Conservation (phyloP, 176 grass and related monocot species). For the Cymbopogon citratus region DNA sequence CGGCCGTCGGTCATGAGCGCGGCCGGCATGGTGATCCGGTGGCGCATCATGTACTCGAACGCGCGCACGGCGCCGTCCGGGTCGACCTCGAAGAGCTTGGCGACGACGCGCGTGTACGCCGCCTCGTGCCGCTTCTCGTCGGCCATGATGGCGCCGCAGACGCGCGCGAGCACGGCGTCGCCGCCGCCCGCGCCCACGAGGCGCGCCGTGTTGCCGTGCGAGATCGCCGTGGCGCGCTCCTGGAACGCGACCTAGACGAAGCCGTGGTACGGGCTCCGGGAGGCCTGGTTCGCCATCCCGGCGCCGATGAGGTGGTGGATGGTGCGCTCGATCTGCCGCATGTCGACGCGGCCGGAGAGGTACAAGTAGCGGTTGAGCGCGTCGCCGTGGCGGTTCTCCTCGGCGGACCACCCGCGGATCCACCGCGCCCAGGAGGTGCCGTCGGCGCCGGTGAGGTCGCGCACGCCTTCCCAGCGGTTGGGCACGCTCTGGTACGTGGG, state of each 20-base stretch:
- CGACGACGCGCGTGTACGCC: constrained; percentile 54
- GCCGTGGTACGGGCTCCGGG: constrained; percentile 49
- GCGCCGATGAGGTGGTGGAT: constrained; percentile 50
- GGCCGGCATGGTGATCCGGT: neutral
- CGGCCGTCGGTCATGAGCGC: neutral
- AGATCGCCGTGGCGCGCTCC: constrained; percentile 71
- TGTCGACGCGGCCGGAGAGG: constrained; percentile 72
- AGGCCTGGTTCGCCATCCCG: constrained; percentile 47
- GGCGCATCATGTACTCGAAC: neutral
- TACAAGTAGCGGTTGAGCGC: constrained; percentile 68
- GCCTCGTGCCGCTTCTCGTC: constrained; percentile 91
- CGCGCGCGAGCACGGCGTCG: constrained; percentile 47
- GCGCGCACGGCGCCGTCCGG: neutral
- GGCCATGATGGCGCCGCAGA: constrained; percentile 58
- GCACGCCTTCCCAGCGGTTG: constrained; percentile 58
- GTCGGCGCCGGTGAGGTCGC: constrained; percentile 69
- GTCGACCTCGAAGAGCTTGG: neutral
- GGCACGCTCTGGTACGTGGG: constrained; percentile 84
- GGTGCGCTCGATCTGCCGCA: constrained; percentile 69
- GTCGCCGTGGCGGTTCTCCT: constrained; percentile 89
- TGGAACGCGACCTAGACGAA: constrained; percentile 83
- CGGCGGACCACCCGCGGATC: constrained; percentile 77
- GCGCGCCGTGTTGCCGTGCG: constrained; percentile 82
- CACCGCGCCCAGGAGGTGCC: constrained; percentile 66
- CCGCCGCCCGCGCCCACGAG: constrained; percentile 36